Evolutionary conservation across 1,139 yeast genomes (phyloP).

Genomic region (Geotrichum reessii): DNA sequence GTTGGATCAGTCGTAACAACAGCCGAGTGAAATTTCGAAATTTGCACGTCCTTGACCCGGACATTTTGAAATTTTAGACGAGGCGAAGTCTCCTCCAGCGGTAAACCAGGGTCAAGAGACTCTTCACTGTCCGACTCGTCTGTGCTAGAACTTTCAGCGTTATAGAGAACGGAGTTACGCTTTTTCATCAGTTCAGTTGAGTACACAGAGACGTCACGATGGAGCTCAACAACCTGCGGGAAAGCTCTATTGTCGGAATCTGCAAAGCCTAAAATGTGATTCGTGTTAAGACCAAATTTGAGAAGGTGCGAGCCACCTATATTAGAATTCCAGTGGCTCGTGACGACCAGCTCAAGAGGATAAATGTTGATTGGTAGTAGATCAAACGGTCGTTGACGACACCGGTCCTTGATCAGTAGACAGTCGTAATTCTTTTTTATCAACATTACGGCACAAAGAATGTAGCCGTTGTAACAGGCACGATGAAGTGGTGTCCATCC

Average conservation of each 20-base stretch:
- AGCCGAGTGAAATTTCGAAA: slow-evolving; percentile 66
- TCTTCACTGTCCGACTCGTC: slow-evolving; percentile 10
- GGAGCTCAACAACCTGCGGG: slow-evolving; percentile 35
- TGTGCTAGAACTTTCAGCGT: neutral
- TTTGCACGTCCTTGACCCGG: slow-evolving; percentile 42
- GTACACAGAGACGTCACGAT: slow-evolving; percentile 16
- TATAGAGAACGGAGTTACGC: neutral
- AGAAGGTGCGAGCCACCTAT: slow-evolving; percentile 55
- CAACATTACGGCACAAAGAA: slow-evolving; percentile 51
- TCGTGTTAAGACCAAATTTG: slow-evolving; percentile 61
- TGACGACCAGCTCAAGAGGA: slow-evolving; percentile 29
- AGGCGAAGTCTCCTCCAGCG: slow-evolving; percentile 17
- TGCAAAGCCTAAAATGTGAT: slow-evolving; percentile 63
- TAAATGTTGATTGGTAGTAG: slow-evolving; percentile 47
- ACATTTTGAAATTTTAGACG: slow-evolving; percentile 26
- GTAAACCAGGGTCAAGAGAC: neutral
- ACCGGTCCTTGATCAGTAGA: slow-evolving; percentile 59
- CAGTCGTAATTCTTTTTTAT: slow-evolving; percentile 42
- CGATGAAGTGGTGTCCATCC: slow-evolving; percentile 82
- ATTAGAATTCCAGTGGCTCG: slow-evolving; percentile 31
- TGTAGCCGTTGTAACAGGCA: slow-evolving; percentile 54
- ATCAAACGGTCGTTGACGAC: slow-evolving; percentile 48
- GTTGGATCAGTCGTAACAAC: slow-evolving; percentile 47
- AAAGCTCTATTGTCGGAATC: slow-evolving; percentile 53
- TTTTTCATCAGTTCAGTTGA: neutral